Evolutionary conservation across 768 basidiomycete genomes (phyloP).

Genomic region (Psilocybe subaeruginosa): DNA sequence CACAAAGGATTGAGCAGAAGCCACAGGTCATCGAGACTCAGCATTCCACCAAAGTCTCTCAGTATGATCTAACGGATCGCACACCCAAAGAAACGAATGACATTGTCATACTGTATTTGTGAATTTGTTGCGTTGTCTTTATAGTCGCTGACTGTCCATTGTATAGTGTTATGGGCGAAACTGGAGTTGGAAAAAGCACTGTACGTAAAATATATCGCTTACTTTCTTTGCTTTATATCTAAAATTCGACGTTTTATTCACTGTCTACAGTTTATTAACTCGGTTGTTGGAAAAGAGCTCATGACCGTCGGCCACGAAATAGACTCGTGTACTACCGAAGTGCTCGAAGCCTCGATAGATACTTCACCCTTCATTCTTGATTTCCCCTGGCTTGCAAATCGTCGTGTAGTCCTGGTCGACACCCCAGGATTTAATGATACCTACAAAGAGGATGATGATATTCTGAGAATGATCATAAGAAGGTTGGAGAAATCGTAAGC

Average conservation of each 20-base stretch:
- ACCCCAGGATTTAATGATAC: slow-evolving; percentile 8
- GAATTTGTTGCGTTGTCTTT: too few relatives aligned
- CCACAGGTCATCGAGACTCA: neutral
- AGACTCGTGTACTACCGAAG: neutral
- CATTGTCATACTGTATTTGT: too few relatives aligned
- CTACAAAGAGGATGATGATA: neutral
- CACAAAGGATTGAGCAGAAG: neutral
- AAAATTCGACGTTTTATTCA: too few relatives aligned
- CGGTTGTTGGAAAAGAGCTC: neutral
- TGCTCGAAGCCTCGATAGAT: neutral
- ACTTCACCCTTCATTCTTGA: too few relatives aligned
- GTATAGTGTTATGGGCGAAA: slow-evolving; percentile 1
- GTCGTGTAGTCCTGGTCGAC: neutral
- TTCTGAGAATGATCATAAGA: neutral
- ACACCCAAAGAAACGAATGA: too few relatives aligned
- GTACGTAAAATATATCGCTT: neutral
- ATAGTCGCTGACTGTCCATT: too few relatives aligned
- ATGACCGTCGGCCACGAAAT: neutral
- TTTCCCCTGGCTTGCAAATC: too few relatives aligned
- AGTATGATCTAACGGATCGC: too few relatives aligned
- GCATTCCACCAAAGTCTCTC: neutral
- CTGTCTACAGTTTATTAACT: neutral
- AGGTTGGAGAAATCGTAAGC: slow-evolving; percentile 4
- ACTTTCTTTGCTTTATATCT: too few relatives aligned
- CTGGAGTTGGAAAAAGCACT: neutral